Conservation (phyloP, 495 filamentous ascomycete genomes). For the Opeltia flavorubescens region DNA sequence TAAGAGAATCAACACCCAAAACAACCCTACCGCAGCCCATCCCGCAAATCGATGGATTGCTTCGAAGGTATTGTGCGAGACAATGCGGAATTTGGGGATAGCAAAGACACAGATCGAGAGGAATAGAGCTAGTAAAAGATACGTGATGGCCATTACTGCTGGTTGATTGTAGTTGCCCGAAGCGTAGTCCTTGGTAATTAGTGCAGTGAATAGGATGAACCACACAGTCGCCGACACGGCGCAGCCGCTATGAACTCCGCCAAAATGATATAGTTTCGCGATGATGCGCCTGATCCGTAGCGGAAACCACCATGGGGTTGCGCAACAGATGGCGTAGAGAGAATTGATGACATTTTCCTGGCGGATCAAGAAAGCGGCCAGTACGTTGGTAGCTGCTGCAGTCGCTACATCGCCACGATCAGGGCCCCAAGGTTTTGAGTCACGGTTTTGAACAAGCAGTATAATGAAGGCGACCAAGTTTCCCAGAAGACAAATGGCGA, state of each 20-base stretch:
- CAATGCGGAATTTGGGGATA: slow-evolving; percentile 12
- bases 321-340: slow-evolving; percentile 46
- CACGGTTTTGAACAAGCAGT: slow-evolving; percentile 17
- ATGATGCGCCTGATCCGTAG: slow-evolving; percentile 47
- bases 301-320: slow-evolving; percentile 45
- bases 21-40: slow-evolving; percentile 35
- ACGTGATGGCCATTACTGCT: slow-evolving; percentile 13
- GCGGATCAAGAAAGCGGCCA: slow-evolving; percentile 46
- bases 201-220: slow-evolving; percentile 45
- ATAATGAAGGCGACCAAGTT: slow-evolving; percentile 37
- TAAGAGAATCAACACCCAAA: slow-evolving; percentile 17
- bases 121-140: slow-evolving; percentile 12
- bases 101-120: slow-evolving; percentile 17
- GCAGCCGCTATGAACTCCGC: slow-evolving; percentile 62
- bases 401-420: slow-evolving; percentile 20
- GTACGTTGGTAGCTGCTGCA: slow-evolving; percentile 37
- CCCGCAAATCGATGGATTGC: slow-evolving; percentile 41
- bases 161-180: slow-evolving; percentile 8
- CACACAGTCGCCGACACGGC: slow-evolving; percentile 54
- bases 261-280: slow-evolving; percentile 64
- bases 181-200: slow-evolving; percentile 33
- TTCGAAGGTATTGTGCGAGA: slow-evolving; percentile 41
- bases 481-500: slow-evolving; percentile 34
- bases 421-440: slow-evolving; percentile 15
- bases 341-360: slow-evolving; percentile 65